These are phyloP conservation scores for Schizonepeta tenuifolia DNA, from an alignment of 257 asterid species.

Conservation along the genomic window DNA sequence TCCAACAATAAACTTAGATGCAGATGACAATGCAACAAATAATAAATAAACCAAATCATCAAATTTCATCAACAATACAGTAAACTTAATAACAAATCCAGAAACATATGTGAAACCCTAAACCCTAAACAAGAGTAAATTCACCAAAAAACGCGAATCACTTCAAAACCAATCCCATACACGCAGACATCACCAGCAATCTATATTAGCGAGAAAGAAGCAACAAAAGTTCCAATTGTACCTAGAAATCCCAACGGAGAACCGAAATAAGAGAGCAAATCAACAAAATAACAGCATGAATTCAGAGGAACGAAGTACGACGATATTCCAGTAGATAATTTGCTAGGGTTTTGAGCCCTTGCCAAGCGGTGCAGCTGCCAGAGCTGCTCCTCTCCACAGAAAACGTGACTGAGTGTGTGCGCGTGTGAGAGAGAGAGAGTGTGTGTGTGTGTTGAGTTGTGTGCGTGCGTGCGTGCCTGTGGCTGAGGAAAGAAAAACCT, in stretches of 20 bases:
- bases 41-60: background rate
- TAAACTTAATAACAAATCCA: conserved; percentile 13
- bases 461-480: conserved; percentile 7
- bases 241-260: conserved; percentile 15
- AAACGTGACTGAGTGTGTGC: conserved; percentile 30
- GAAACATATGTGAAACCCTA: conserved; percentile 29
- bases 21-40: conserved; percentile 23
- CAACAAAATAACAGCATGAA: conserved; percentile 23
- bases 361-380: conserved; percentile 38
- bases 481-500: conserved; percentile 36
- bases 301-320: background rate
- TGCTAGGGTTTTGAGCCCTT: conserved; percentile 40
- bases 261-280: conserved; percentile 8
- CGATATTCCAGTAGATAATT: background rate
- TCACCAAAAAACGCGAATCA: background rate
- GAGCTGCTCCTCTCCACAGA: conserved; percentile 47
- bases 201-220: background rate
- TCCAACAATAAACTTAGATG: background rate
- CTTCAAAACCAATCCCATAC: background rate
- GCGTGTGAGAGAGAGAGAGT: conserved; percentile 20
- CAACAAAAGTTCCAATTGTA: background rate
- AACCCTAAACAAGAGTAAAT: conserved; percentile 28
- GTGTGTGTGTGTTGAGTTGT: background rate
- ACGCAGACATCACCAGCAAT: background rate
- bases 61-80: background rate